Conservation (phyloP, 2,329 filamentous ascomycete species). For the Leptosphaerulina australis region DNA sequence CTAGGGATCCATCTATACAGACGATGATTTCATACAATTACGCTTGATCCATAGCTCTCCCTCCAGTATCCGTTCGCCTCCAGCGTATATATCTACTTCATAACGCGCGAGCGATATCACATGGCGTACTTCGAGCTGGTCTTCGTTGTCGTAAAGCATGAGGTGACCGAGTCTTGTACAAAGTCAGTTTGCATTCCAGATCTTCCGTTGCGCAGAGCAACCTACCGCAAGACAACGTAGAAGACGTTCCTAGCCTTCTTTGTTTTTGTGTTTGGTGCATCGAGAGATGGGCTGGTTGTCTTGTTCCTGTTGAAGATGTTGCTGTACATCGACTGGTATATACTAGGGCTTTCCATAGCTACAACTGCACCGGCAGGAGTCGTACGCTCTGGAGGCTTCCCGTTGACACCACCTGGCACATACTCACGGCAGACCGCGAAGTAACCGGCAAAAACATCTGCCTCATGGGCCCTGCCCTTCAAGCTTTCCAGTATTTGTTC, state of each 20-base stretch:
- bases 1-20: background rate
- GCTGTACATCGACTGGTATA: slow-evolving; percentile 98
- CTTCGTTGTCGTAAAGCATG: slow-evolving; percentile 96
- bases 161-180: slow-evolving; percentile 71
- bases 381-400: slow-evolving; percentile 85
- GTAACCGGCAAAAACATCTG: slow-evolving; percentile 85
- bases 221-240: slow-evolving; percentile 84
- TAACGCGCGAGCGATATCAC: slow-evolving; percentile 93
- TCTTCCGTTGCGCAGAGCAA: too few species aligned
- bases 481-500: slow-evolving; percentile 33
- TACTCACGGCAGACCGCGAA: slow-evolving; percentile 96
- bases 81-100: slow-evolving; percentile 81
- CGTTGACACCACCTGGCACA: slow-evolving; percentile 87
- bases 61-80: slow-evolving; percentile 78
- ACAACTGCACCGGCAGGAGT: slow-evolving; percentile 81
- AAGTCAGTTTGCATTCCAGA: slow-evolving; percentile 15
- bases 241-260: slow-evolving; percentile 84
- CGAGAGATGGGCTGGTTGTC: slow-evolving; percentile 64
- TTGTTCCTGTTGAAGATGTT: slow-evolving; percentile 83
- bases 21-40: slow-evolving; percentile 63
- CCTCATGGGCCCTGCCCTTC: slow-evolving; percentile 58
- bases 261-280: slow-evolving; percentile 58
- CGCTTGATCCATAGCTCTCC: slow-evolving; percentile 95
- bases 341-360: slow-evolving; percentile 82
- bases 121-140: slow-evolving; percentile 93